A percentile compares a stretch with the other conserved stretches of the same genome.
These are phyloP conservation scores for Phialocephala sp. DNA, from an alignment of 2,329 filamentous ascomycete genomes.

Conservation along the genomic window DNA sequence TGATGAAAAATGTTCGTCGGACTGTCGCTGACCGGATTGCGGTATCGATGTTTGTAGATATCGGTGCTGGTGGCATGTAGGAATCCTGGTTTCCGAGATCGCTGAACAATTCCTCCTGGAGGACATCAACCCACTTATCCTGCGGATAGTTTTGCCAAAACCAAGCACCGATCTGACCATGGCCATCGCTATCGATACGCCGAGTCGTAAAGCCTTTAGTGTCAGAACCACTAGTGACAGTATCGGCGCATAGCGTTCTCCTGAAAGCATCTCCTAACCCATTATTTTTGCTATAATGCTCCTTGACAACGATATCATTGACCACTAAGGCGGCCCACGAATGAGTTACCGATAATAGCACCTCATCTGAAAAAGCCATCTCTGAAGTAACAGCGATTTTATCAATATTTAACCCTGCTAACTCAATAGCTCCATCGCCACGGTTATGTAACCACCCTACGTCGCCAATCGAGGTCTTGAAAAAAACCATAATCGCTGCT, in stretches of 20 bases:
- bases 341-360: neutral
- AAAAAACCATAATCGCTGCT: neutral
- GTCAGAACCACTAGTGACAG: neutral
- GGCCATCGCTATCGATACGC: neutral
- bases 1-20: conserved; percentile 24
- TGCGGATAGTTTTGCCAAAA: neutral
- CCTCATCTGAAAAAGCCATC: neutral
- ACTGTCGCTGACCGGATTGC: conserved; percentile 5
- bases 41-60: neutral
- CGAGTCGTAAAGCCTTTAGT: neutral
- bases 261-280: neutral
- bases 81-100: neutral
- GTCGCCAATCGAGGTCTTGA: neutral
- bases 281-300: neutral
- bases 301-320: neutral
- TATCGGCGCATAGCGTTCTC: neutral
- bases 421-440: neutral
- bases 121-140: neutral
- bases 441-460: neutral
- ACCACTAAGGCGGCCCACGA: neutral
- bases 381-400: neutral
- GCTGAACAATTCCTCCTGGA: neutral
- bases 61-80: neutral
- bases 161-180: neutral
- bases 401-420: neutral